A percentile compares a stretch with the other conserved stretches of the same genome.
Conservation (phyloP, 2,329 filamentous ascomycete species). For the Drechslerella coelobrocha region DNA sequence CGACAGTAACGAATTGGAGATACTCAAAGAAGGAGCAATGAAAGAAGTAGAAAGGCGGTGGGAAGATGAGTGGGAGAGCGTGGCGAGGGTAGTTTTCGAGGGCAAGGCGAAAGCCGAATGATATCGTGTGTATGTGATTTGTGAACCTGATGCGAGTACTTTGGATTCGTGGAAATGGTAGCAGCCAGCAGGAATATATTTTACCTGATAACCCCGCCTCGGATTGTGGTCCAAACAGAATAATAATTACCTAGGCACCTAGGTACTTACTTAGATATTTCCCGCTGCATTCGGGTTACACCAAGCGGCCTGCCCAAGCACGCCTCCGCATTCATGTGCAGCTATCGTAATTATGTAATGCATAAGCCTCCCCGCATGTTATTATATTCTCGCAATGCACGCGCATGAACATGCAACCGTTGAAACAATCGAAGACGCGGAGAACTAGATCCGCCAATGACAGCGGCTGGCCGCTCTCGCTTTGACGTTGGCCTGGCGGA, state of each 20-base stretch:
- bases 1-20: conserved; percentile 63
- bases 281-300: too few relatives aligned
- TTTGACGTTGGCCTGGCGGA: not conserved
- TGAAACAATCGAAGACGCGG: not conserved
- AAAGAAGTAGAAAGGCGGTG: conserved; percentile 78
- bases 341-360: too few relatives aligned
- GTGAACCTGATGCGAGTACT: not conserved
- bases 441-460: conserved; percentile 1
- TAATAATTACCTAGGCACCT: not conserved
- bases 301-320: too few relatives aligned
- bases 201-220: too few relatives aligned
- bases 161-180: not conserved
- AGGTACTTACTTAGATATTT: not conserved
- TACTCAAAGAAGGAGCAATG: conserved; percentile 72
- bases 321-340: too few relatives aligned
- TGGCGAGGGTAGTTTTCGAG: conserved; percentile 75
- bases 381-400: too few relatives aligned
- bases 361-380: too few relatives aligned
- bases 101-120: conserved; percentile 32
- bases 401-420: not conserved
- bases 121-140: conserved; percentile 53
- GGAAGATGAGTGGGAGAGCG: conserved; percentile 90
- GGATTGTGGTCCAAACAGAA: too few relatives aligned
- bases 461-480: not conserved
- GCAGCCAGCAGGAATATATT: too few relatives aligned